Evolutionary conservation across 2,329 filamentous ascomycete genomes (phyloP).

Genomic region (Polytolypa hystricis): DNA sequence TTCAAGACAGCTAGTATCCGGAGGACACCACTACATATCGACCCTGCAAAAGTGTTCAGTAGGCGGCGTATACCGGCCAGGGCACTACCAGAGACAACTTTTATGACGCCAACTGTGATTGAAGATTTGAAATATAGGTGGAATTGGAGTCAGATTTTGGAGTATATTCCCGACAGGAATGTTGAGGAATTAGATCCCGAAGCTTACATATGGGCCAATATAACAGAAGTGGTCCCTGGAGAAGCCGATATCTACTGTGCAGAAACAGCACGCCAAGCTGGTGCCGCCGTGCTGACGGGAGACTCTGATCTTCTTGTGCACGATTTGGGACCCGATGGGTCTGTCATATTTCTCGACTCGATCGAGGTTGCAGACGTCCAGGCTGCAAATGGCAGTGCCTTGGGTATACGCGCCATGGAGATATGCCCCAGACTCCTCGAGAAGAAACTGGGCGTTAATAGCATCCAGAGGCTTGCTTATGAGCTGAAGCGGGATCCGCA

Average conservation of each 20-base stretch:
- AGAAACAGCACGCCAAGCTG: slow-evolving; percentile 43
- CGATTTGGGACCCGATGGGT: slow-evolving; percentile 50
- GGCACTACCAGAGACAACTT: slow-evolving; percentile 46
- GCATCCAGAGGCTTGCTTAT: slow-evolving; percentile 29
- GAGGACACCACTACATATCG: slow-evolving; percentile 6
- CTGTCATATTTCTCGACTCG: slow-evolving; percentile 59
- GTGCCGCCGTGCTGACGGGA: slow-evolving; percentile 58
- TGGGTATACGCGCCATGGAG: slow-evolving; percentile 21
- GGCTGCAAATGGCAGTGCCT: not conserved
- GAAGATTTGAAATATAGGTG: slow-evolving; percentile 51
- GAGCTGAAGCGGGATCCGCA: slow-evolving; percentile 25
- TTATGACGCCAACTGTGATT: slow-evolving; percentile 66
- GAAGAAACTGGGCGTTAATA: slow-evolving; percentile 22
- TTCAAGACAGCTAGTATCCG: slow-evolving; percentile 12
- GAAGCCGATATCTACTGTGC: slow-evolving; percentile 82
- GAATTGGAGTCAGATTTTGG: slow-evolving; percentile 18
- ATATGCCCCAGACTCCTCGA: slow-evolving; percentile 29
- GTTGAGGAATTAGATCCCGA: slow-evolving; percentile 21
- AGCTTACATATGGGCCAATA: slow-evolving; percentile 21
- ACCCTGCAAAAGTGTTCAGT: slow-evolving; percentile 18
- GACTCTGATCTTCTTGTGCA: slow-evolving; percentile 80
- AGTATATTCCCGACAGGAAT: slow-evolving; percentile 13
- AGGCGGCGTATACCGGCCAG: slow-evolving; percentile 16
- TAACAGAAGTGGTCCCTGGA: slow-evolving; percentile 56
- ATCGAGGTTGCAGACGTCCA: slow-evolving; percentile 25